Base-by-base conservation (phyloP, 495 filamentous ascomycete species). In the Hypoxylon trugodes region DNA sequence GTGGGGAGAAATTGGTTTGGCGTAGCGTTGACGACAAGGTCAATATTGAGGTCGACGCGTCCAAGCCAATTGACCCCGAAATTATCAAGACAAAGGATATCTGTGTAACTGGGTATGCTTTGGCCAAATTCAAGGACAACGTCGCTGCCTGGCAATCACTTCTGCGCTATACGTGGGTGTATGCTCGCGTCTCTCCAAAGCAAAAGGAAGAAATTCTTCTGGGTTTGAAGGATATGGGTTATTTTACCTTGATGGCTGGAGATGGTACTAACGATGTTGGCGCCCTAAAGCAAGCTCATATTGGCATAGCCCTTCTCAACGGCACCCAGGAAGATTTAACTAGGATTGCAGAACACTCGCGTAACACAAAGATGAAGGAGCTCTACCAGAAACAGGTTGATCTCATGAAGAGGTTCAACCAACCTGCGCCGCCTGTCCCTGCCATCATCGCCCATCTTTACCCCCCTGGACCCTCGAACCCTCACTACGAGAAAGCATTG, bases 201-300 rank as follows among this genome's bases (percentile, higher is more conserved):
- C 95, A 99, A 69, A 99, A 99, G 79, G 95, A 98, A 77, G 96
- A 98, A 48, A 99, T 99, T 72, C 85, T 99, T 30, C 84, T 96
- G 22, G 95, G 94, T 9, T 83, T 99, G 33, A 97, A 96, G 78
- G 94, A 96, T 73, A 89, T 89, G 74, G 95, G 95, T 28, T 99
- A 99, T 79, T 96, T 93, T 26, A 99, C 95, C 12, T 84, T 98
- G 68, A 99, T 99, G 95, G 96, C 94, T 63, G 95, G 95, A 71
- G 95, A 99, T 70, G 95, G 95, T 59, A 99, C 95, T 45, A 99
- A 99, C 71, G 95, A 99, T 73, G 95, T 99, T 46, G 95, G 95
- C 36, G 95, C 95, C 26, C 79, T 99, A 71, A 99, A 99, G 82
- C 95, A 99, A 80, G 96, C 95, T 19, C 96, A 99, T 68, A 90